Base-by-base conservation (phyloP, 805 yeast species). In the Hanseniaspora vineae region DNA sequence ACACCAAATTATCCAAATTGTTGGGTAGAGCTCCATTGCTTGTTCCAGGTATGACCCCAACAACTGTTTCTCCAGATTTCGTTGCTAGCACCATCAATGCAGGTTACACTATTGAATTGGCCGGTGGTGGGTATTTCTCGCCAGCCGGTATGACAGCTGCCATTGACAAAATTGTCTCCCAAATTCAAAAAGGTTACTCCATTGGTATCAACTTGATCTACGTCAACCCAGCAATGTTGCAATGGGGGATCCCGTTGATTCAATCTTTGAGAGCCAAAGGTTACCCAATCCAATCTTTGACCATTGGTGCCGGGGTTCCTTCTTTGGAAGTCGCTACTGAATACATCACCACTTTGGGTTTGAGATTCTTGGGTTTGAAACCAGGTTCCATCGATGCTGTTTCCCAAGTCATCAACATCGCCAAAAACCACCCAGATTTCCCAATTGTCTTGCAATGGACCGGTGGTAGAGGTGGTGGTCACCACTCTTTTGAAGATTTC, bases 381-480 rank as follows among this genome's bases (percentile, higher is more conserved):
- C 99, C 99, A 52, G 99, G 99, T 63, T 87, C 97, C 23, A 76
- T 88, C 49, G 98, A 92, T 57, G 83, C 97, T 42, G 87, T 92
- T 60, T 73, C 80, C 54, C 90, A 84, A 66, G 85, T 80, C 56
- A 80, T 92, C 58, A 70, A 82, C 52, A 92, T 92, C 62, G 98
- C 99, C 48, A 86, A 84, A 63, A 89, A 95, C 45, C 95, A 89
- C 70, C 98, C 98, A 55, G 71, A 66, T 53, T 92, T 92, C 89
- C 99, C 98, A 54, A 87, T 92, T 61, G 90, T 92, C 48, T 71
- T 92, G 58, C 98, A 92, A 74, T 92, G 99, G 99, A 92, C 99
- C 51, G 98, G 97, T 77, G 99, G 99, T 68, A 89, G 99, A 77
- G 99, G 97, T 72, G 99, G 99, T 77, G 99, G 99, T 63, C 99